Conservation (phyloP, 2,329 filamentous ascomycete genomes). For the Tolypocladium guangdongense region DNA sequence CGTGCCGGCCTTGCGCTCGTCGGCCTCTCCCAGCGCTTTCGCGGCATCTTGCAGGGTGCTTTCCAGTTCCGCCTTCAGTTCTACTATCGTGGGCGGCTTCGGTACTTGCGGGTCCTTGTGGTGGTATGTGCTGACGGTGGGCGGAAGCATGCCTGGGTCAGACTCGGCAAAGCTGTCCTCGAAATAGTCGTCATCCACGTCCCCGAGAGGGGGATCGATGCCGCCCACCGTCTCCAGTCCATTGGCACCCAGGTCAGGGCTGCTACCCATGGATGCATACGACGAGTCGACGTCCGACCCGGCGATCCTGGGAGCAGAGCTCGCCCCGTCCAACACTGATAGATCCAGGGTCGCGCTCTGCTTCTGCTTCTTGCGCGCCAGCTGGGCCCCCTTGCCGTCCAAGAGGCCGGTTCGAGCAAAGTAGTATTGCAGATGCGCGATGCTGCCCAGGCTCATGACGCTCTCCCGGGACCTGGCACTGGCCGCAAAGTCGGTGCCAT, state of each 20-base stretch:
- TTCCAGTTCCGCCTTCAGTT: constrained; percentile 59
- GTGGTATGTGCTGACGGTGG: constrained; percentile 92
- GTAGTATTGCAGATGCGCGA: constrained; percentile 95
- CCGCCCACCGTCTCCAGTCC: constrained; percentile 24
- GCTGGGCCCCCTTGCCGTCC: constrained; percentile 83
- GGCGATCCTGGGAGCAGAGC: constrained; percentile 24
- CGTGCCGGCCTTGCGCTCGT: constrained; percentile 22
- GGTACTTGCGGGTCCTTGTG: constrained; percentile 71
- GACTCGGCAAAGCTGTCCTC: constrained; percentile 50
- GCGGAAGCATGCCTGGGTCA: constrained; percentile 79
- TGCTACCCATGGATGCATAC: constrained; percentile 48
- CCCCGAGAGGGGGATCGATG: constrained; percentile 37
- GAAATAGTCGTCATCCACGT: constrained; percentile 34
- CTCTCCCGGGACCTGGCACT: constrained; percentile 87
- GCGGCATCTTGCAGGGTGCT: constrained; percentile 58
- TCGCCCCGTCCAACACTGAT: constrained; percentile 33
- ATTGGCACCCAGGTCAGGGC: constrained; percentile 40
- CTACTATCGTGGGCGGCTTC: constrained; percentile 71
- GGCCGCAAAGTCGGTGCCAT: constrained; percentile 79
- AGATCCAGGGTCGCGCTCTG: constrained; percentile 49
- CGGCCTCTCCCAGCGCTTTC: constrained; percentile 53
- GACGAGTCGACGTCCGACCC: constrained; percentile 45
- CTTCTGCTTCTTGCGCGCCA: constrained; percentile 60
- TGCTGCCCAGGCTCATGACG: constrained; percentile 91
- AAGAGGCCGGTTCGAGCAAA: constrained; percentile 89